Conservation (phyloP, 2,329 filamentous ascomycete genomes). For the Fusarium sp. region DNA sequence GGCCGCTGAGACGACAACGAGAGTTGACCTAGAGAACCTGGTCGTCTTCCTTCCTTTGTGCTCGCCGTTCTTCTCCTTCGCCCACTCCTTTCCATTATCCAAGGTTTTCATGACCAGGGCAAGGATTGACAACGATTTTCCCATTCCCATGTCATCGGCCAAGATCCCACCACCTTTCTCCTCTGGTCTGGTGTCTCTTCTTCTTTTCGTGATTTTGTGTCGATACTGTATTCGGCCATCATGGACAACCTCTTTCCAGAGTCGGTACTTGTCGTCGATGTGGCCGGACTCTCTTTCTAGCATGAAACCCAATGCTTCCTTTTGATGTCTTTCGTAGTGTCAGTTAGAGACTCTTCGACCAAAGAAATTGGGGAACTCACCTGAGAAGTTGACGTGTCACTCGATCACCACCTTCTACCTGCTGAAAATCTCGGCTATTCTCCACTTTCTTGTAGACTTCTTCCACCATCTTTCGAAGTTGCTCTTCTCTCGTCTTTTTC, state of each 20-base stretch:
- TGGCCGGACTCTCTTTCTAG: slow-evolving; percentile 8
- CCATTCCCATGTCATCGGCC: slow-evolving; percentile 21
- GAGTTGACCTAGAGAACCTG: not conserved
- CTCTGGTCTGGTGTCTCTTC: not conserved
- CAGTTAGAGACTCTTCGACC: rapidly evolving
- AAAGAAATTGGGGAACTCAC: rapidly evolving
- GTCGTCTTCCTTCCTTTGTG: not conserved
- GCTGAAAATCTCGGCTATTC: not conserved
- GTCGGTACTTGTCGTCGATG: slow-evolving; percentile 1
- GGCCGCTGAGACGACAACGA: not conserved
- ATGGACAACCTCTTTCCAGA: not conserved
- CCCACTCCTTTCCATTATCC: not conserved
- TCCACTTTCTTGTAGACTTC: slow-evolving; percentile 12
- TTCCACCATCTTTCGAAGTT: slow-evolving; percentile 16
- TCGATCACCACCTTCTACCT: slow-evolving; percentile 5
- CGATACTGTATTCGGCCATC: not conserved
- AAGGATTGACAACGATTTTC: slow-evolving; percentile 3
- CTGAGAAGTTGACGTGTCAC: not conserved
- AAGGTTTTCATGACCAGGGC: slow-evolving; percentile 17
- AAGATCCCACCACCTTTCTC: slow-evolving; percentile 1
- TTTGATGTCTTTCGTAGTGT: slow-evolving; percentile 1
- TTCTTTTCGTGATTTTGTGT: slow-evolving; percentile 7
- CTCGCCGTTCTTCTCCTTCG: not conserved
- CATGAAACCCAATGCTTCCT: slow-evolving; percentile 18
- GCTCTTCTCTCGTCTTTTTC: slow-evolving; percentile 7